A percentile compares a stretch with the other conserved stretches of the same genome.
These are phyloP conservation scores for Cucumis sativus DNA, from an alignment of 306 rosid species.

Conservation along the genomic window Cucumber_9930_V3 NC_026656.2:21309501-21310000, in stretches of 20 bases:
- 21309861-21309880: not conserved
- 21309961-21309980: conserved; percentile 79
- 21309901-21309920: conserved; percentile 97
- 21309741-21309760: conserved; percentile 67
- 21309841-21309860: not conserved
- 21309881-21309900: conserved; percentile 24
- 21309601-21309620: not conserved
- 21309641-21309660: not conserved
- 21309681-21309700: conserved; percentile 79
- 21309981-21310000: conserved; percentile 60
- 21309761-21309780: conserved; percentile 78
- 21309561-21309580: not conserved
- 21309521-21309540: too few species aligned
- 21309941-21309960: conserved; percentile 68
- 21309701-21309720: conserved; percentile 95
- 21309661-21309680: not conserved
- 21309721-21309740: conserved; percentile 88
- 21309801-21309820: conserved; percentile 56
- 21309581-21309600: not conserved
- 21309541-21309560: too few species aligned
- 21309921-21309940: conserved; percentile 72
- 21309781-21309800: conserved; percentile 86
- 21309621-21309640: not conserved
- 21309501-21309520: too few species aligned
- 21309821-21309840: not conserved